Conservation (phyloP, 352 stramenopile species). For the Thraustochytrium sp. region DNA sequence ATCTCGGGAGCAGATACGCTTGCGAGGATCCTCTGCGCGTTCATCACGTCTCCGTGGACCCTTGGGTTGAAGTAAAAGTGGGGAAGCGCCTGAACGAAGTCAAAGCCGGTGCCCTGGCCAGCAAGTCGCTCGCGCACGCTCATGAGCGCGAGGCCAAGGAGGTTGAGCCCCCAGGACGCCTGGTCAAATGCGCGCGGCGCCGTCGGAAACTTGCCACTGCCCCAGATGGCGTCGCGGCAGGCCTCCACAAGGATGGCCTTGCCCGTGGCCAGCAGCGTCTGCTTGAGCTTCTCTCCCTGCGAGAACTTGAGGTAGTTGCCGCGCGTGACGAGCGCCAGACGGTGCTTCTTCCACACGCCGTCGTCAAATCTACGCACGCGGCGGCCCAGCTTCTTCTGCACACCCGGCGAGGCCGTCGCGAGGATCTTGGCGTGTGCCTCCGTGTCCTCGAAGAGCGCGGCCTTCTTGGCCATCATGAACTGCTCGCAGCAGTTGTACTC, state of each 20-base stretch:
- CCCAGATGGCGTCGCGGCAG: background rate
- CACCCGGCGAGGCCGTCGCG: background rate
- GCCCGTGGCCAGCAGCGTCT: background rate
- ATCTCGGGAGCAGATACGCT: no score
- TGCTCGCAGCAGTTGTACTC: slow-evolving; percentile 25
- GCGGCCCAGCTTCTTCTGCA: background rate
- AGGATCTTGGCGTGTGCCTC: background rate
- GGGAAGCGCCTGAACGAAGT: background rate
- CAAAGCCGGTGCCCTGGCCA: background rate
- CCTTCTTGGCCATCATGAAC: slow-evolving; percentile 17
- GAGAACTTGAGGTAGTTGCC: slow-evolving; percentile 26
- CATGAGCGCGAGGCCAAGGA: background rate
- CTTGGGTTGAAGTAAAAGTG: background rate
- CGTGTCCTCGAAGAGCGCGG: background rate
- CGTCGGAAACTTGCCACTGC: background rate
- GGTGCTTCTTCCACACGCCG: background rate
- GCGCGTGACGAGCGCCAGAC: background rate
- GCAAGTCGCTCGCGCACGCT: background rate
- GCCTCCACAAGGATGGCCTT: background rate
- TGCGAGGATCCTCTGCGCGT: no score
- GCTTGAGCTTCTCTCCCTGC: background rate
- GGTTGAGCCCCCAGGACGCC: background rate
- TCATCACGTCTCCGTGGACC: background rate
- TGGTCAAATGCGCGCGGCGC: background rate
- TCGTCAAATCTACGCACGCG: slow-evolving; percentile 3